These are phyloP conservation scores for Stylonectria norvegica DNA, from an alignment of 2,329 filamentous ascomycete genomes.

Conservation along the genomic window DNA sequence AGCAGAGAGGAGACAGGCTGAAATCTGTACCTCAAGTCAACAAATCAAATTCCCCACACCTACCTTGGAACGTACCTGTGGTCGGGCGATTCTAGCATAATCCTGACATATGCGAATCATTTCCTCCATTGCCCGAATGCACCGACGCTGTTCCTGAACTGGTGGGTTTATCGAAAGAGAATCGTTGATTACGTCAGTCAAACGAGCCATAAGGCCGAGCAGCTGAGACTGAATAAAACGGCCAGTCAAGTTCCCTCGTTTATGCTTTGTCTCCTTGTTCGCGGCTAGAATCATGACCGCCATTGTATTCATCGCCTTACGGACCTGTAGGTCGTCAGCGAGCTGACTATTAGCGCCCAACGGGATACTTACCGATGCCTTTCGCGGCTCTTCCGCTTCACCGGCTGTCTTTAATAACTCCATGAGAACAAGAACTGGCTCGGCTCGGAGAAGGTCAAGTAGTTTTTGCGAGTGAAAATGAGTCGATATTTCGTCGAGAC, in stretches of 20 bases:
- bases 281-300: constrained; percentile 38
- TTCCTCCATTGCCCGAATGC: constrained; percentile 79
- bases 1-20: constrained; percentile 85
- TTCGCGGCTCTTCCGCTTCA: constrained; percentile 59
- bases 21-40: constrained; percentile 60
- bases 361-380: constrained; percentile 50
- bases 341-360: too few relatives aligned
- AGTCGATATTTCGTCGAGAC: constrained; percentile 65
- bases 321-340: constrained; percentile 35
- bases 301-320: constrained; percentile 47
- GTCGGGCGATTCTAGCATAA: constrained; percentile 74
- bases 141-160: constrained; percentile 68
- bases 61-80: constrained; percentile 77
- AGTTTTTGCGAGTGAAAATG: constrained; percentile 67
- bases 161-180: constrained; percentile 49
- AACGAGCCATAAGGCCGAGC: constrained; percentile 78
- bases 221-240: constrained; percentile 80
- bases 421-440: constrained; percentile 71
- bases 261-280: constrained; percentile 43
- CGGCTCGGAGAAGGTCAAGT: constrained; percentile 65
- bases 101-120: constrained; percentile 75
- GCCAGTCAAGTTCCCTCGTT: constrained; percentile 58
- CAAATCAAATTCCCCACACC: too few relatives aligned
- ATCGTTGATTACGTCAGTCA: constrained; percentile 77
- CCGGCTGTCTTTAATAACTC: constrained; percentile 79